Evolutionary conservation across 2,329 filamentous ascomycete genomes (phyloP).

Genomic region (Zymoseptoria crescenta): DNA sequence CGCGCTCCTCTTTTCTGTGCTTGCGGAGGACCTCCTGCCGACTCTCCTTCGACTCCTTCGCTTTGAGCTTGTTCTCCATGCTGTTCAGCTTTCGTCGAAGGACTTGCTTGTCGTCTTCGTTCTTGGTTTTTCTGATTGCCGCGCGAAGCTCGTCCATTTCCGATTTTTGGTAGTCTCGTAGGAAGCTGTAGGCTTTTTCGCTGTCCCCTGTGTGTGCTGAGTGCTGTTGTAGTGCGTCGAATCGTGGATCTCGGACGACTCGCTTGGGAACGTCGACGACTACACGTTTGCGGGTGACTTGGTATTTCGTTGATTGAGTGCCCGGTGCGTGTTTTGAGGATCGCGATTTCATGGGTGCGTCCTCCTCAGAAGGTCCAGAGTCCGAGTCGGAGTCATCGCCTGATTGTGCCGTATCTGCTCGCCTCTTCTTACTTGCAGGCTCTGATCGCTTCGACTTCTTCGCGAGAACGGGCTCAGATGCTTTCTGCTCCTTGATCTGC

Average conservation of each 20-base stretch:
- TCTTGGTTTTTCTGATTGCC: conserved; percentile 60
- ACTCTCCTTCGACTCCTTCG: conserved; percentile 61
- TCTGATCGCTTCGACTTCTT: not conserved
- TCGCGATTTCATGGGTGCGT: conserved; percentile 37
- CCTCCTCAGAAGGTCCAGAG: conserved; percentile 36
- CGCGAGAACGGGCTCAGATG: conserved; percentile 7
- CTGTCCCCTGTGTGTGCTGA: conserved; percentile 39
- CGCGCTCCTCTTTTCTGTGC: conserved; percentile 76
- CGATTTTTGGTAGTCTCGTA: conserved; percentile 75
- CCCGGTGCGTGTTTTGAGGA: conserved; percentile 83
- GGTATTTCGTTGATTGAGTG: conserved; percentile 71
- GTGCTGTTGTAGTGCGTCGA: conserved; percentile 58
- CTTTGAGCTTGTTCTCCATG: conserved; percentile 70
- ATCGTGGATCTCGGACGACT: conserved; percentile 71
- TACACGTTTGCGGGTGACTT: conserved; percentile 72
- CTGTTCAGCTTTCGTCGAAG: conserved; percentile 67
- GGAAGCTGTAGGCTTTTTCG: conserved; percentile 73
- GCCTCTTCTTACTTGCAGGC: conserved; percentile 6
- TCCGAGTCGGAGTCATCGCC: conserved; percentile 25
- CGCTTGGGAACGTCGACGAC: conserved; percentile 57
- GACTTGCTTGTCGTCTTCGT: conserved; percentile 55
- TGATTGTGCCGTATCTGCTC: conserved; percentile 15
- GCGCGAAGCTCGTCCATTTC: conserved; percentile 70
- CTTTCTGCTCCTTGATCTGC: conserved; percentile 37
- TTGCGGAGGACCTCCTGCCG: conserved; percentile 61